Conservation (phyloP, 768 basidiomycete genomes). For the Auricularia heimuer region DNA sequence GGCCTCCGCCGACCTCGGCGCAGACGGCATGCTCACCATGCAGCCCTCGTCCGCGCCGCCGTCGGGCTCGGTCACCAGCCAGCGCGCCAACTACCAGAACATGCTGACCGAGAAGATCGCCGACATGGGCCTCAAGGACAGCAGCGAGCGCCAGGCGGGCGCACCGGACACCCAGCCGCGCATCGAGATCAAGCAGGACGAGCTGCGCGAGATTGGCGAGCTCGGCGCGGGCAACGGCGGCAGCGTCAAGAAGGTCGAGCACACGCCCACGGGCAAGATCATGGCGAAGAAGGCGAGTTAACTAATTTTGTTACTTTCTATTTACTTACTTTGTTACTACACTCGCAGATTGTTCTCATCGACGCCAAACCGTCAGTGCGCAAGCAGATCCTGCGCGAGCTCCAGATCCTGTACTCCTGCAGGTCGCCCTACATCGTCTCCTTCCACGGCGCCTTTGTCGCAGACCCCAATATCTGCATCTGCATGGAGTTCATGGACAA, state of each 20-base stretch:
- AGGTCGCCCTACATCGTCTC: constrained; percentile 89
- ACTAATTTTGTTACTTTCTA: background rate
- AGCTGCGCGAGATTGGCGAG: constrained; percentile 82
- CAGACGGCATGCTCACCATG: constrained; percentile 35
- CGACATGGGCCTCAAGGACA: constrained; percentile 70
- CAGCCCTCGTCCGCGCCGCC: constrained; percentile 42
- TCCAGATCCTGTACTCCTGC: constrained; percentile 99
- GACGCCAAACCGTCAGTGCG: constrained; percentile 93
- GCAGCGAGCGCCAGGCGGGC: constrained; percentile 6
- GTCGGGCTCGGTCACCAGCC: constrained; percentile 33
- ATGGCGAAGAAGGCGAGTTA: constrained; percentile 91
- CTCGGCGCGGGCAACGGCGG: constrained; percentile 95
- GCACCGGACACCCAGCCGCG: constrained; percentile 60
- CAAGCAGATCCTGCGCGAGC: constrained; percentile 94
- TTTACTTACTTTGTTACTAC: background rate
- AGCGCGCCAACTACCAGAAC: constrained; percentile 60
- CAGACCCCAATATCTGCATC: constrained; percentile 97
- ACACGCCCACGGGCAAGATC: constrained; percentile 77
- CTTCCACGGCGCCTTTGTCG: constrained; percentile 93
- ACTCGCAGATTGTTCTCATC: constrained; percentile 76
- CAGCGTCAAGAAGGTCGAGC: constrained; percentile 93
- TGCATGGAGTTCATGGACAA: constrained; percentile 98
- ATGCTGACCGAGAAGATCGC: constrained; percentile 77
- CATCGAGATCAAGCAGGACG: constrained; percentile 72
- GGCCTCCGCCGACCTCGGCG: constrained; percentile 22